A percentile compares a stretch with the other conserved stretches of the same genome.
These are phyloP conservation scores for Cocos nucifera DNA, from an alignment of 176 grass and related monocot species.

Conservation along the genomic window DNA sequence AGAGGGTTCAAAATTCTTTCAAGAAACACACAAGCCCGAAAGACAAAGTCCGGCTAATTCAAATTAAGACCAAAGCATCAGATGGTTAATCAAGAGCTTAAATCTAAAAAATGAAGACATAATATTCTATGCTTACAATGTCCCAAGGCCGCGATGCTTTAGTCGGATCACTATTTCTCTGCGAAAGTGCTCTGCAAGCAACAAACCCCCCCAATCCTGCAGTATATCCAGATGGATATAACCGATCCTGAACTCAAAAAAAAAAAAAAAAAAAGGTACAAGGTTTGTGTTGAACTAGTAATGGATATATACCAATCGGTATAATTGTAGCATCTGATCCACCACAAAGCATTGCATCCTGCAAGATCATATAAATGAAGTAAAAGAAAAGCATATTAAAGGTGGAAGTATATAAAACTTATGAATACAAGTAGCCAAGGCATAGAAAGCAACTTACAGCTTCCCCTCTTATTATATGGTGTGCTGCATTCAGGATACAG, in stretches of 20 bases:
- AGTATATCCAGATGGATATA: slow-evolving; percentile 6
- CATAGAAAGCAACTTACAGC: slow-evolving; percentile 43
- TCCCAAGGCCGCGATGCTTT: slow-evolving; percentile 98
- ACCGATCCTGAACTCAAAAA: too few relatives aligned
- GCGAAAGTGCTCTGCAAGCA: slow-evolving; percentile 94
- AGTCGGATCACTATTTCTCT: slow-evolving; percentile 86
- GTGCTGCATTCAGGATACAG: slow-evolving; percentile 96
- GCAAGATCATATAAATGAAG: slow-evolving; percentile 17
- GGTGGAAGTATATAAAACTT: too few relatives aligned
- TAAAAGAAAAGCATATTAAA: slow-evolving; percentile 11
- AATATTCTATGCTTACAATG: slow-evolving; percentile 38
- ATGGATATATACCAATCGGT: slow-evolving; percentile 57
- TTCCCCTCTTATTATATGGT: slow-evolving; percentile 97
- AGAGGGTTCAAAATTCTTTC: too few relatives aligned
- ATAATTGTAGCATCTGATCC: slow-evolving; percentile 94
- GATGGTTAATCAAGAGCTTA: neutral
- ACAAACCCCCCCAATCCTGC: slow-evolving; percentile 97
- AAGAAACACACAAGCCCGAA: too few relatives aligned
- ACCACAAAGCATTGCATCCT: slow-evolving; percentile 99
- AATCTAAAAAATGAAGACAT: neutral
- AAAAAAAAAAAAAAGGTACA: too few relatives aligned
- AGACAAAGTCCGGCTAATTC: neutral
- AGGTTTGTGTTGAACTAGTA: too few relatives aligned
- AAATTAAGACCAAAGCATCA: neutral
- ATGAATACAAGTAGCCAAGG: neutral